Conservation (phyloP, 352 stramenopile species). For the Phytophthora crassamura region DNA sequence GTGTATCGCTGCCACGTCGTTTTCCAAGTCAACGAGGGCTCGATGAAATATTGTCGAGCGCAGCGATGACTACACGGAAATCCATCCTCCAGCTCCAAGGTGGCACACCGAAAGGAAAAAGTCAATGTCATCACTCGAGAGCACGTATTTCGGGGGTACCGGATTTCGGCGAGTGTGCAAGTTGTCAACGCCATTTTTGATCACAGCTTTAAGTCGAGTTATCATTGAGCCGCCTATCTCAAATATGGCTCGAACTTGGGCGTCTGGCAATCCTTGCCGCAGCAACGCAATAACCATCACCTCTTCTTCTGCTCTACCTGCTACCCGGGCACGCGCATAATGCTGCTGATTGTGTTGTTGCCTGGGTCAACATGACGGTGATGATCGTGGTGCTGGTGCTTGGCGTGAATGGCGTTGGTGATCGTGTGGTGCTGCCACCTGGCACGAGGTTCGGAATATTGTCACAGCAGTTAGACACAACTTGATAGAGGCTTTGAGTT, state of each 20-base stretch:
- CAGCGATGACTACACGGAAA: constrained; percentile 5
- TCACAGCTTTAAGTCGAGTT: neutral
- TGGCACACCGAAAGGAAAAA: neutral
- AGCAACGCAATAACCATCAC: constrained; percentile 2
- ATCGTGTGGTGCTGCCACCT: too few species aligned
- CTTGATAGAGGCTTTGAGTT: too few species aligned
- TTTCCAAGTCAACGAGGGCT: neutral
- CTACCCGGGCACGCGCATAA: too few species aligned
- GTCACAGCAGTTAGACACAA: too few species aligned
- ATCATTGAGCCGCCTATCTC: constrained; percentile 4
- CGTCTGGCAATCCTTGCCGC: neutral
- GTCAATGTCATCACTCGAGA: neutral
- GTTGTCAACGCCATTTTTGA: constrained; percentile 4
- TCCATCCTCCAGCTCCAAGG: constrained; percentile 7
- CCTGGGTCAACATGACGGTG: too few species aligned
- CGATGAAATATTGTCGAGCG: neutral
- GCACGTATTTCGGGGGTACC: neutral
- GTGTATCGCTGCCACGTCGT: neutral
- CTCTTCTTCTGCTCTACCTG: too few species aligned
- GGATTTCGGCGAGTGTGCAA: constrained; percentile 1
- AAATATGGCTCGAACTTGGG: constrained; percentile 5
- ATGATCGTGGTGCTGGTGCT: too few species aligned
- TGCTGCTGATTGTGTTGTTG: too few species aligned
- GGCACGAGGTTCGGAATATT: too few species aligned
- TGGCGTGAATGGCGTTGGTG: too few species aligned